A percentile compares a stretch with the other conserved stretches of the same genome.
Conservation (phyloP, 2,329 filamentous ascomycete species). For the Ophiostoma australiae region DNA sequence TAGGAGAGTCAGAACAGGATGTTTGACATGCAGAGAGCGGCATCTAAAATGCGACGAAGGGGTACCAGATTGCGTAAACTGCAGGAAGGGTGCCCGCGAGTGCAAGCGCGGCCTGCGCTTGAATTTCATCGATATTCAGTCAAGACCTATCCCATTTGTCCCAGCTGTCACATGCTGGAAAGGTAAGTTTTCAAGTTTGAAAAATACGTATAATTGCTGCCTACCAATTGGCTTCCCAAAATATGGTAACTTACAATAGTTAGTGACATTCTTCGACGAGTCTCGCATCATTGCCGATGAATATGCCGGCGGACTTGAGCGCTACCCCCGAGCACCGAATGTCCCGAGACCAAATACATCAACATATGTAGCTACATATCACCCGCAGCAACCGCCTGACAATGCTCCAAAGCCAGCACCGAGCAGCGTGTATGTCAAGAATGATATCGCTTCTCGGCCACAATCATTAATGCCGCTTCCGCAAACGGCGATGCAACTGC, state of each 20-base stretch:
- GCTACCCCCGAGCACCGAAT: conserved; percentile 50
- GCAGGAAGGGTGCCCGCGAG: conserved; percentile 75
- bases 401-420: not conserved
- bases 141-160: conserved; percentile 61
- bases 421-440: not conserved
- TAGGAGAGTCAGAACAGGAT: conserved; percentile 62
- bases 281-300: conserved; percentile 86
- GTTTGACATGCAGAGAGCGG: conserved; percentile 80
- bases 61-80: conserved; percentile 63
- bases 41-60: conserved; percentile 90
- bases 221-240: not conserved
- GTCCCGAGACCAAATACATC: conserved; percentile 41
- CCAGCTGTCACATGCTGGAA: conserved; percentile 61
- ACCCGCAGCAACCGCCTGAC: not conserved
- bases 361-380: conserved; percentile 24
- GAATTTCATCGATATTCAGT: conserved; percentile 85
- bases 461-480: not conserved
- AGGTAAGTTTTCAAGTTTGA: conserved; percentile 36
- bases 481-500: not conserved
- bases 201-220: no score
- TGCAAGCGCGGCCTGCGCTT: conserved; percentile 83
- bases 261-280: conserved; percentile 79
- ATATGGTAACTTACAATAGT: not conserved
- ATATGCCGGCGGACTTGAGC: conserved; percentile 71
- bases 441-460: not conserved